Percentiles rank a stretch among this genome's conserved stretches.
These are phyloP conservation scores for Scenedesmus sp. DNA, from an alignment of 163 green algal genomes.

Conservation along the genomic window DNA sequence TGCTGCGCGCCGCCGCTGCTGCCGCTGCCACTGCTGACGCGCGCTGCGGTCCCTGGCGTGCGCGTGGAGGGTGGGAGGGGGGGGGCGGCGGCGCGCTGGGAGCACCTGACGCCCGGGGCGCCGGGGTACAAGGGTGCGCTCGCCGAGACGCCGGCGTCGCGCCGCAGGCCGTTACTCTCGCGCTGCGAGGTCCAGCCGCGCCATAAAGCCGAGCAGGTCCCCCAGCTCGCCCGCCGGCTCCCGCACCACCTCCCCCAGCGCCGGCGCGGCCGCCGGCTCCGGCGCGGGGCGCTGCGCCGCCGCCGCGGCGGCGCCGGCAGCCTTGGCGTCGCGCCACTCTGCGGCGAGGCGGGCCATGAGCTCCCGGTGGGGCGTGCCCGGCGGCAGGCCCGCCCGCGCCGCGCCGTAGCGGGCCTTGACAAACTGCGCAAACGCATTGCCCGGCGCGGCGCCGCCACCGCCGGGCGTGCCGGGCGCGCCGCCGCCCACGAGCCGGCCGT, in stretches of 20 bases:
- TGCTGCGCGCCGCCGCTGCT: no score
- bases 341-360: constrained; percentile 33
- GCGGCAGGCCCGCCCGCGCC: constrained; percentile 8
- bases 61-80: no score
- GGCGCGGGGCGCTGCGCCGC: background rate
- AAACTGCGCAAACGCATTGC: constrained; percentile 27
- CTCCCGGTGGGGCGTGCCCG: constrained; percentile 32
- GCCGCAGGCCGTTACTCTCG: no score
- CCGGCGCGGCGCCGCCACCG: background rate
- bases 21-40: no score
- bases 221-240: background rate
- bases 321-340: constrained; percentile 30
- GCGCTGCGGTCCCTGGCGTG: no score
- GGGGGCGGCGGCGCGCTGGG: no score
- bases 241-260: background rate
- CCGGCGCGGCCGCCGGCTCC: background rate
- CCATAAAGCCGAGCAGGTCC: background rate
- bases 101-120: no score
- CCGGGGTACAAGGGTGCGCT: no score
- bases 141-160: no score
- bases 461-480: constrained; percentile 1
- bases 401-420: constrained; percentile 27
- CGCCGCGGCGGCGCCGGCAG: background rate
- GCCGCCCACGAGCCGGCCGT: background rate
- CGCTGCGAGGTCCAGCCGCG: background rate